phyloP scores from a whole-genome alignment of 768 basidiomycete species.

The Saitozyma podzolica region DNA sequence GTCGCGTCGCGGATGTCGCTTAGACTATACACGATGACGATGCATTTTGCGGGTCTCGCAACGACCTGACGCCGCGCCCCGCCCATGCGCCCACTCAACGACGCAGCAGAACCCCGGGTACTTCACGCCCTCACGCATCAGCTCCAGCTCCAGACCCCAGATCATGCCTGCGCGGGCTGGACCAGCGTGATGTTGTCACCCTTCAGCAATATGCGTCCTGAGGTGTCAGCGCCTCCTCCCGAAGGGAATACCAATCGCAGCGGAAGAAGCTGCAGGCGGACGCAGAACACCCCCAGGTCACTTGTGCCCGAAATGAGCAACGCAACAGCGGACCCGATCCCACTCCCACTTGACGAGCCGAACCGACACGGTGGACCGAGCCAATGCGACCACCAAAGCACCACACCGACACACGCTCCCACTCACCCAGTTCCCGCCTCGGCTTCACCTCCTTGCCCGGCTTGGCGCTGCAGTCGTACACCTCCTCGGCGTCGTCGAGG shows the following conservation, averaged over 20 bases:
- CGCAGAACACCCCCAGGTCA: background rate
- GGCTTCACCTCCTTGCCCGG: slow-evolving; percentile 75
- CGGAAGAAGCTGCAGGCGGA: background rate
- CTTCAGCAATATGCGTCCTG: slow-evolving; percentile 92
- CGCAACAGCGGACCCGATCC: slow-evolving; percentile 5
- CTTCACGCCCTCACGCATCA: too few species aligned
- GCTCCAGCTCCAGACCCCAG: background rate
- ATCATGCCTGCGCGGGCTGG: slow-evolving; percentile 58
- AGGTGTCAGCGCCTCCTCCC: background rate
- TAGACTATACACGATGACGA: too few species aligned
- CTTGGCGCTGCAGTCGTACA: slow-evolving; percentile 62
- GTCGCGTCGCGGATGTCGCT: too few species aligned
- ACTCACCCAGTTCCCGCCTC: slow-evolving; percentile 74
- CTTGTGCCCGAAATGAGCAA: background rate
- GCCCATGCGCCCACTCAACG: too few species aligned
- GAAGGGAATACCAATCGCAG: background rate
- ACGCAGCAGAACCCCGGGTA: too few species aligned
- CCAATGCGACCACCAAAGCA: too few species aligned
- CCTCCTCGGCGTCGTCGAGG: slow-evolving; percentile 87
- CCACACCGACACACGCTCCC: too few species aligned
- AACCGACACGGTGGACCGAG: slow-evolving; percentile 1
- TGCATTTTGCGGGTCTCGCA: too few species aligned
- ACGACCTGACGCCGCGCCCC: too few species aligned
- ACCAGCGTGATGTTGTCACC: slow-evolving; percentile 99
- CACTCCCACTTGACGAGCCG: background rate